These are phyloP conservation scores for Pseudophaeomoniella oleicola DNA, from an alignment of 2,329 filamentous ascomycete genomes.

Conservation along the genomic window DNA sequence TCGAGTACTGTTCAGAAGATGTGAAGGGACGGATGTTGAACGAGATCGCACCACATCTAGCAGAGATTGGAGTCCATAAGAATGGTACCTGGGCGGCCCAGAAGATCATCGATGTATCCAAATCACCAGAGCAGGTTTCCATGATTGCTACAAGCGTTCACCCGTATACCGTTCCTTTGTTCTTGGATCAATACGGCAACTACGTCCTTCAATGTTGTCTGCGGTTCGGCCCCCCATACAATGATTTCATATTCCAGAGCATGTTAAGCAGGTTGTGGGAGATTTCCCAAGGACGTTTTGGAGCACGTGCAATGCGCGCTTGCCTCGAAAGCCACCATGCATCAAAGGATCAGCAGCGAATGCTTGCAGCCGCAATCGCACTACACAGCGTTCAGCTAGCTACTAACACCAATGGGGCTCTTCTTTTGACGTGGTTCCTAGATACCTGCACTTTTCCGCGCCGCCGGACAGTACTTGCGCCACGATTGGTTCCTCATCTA, in stretches of 20 bases:
- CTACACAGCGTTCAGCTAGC: conserved; percentile 91
- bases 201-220: conserved; percentile 95
- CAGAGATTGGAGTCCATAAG: conserved; percentile 96
- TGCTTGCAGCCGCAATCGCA: conserved; percentile 90
- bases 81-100: conserved; percentile 98
- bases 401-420: conserved; percentile 86
- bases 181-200: conserved; percentile 96
- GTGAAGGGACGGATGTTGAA: conserved; percentile 83
- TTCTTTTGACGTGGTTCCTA: conserved; percentile 92
- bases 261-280: conserved; percentile 95
- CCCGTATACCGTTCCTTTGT: conserved; percentile 77
- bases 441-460: conserved; percentile 94
- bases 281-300: conserved; percentile 80
- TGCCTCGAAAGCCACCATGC: conserved; percentile 93
- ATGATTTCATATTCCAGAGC: conserved; percentile 94
- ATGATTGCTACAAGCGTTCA: conserved; percentile 73
- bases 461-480: conserved; percentile 79
- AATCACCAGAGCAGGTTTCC: conserved; percentile 66
- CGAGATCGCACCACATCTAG: conserved; percentile 79
- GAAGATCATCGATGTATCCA: conserved; percentile 96
- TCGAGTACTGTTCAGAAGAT: conserved; percentile 85
- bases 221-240: conserved; percentile 76
- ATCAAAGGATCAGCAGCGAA: conserved; percentile 86
- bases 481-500: conserved; percentile 79
- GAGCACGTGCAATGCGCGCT: conserved; percentile 88